phyloP scores from a whole-genome alignment of 1,139 yeast species.

The Lodderomyces elongisporus region DNA sequence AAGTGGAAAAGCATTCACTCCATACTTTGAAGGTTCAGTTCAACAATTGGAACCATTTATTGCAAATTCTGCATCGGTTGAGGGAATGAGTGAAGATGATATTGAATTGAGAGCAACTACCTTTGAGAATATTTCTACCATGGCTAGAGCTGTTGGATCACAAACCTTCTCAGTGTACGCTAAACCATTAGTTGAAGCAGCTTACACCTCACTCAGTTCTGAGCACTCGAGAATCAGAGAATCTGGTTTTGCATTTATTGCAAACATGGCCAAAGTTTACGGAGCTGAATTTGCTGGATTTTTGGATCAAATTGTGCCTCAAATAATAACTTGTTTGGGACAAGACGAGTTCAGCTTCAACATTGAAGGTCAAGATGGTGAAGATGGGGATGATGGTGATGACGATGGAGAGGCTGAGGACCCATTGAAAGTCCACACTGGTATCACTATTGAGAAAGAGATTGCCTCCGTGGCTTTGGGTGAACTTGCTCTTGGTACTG shows the following conservation, averaged over 20 bases:
- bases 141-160: conserved; percentile 96
- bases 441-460: conserved; percentile 94
- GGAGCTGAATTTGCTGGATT: conserved; percentile 86
- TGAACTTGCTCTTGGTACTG: conserved; percentile 84
- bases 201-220: conserved; percentile 72
- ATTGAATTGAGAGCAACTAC: conserved; percentile 86
- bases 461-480: conserved; percentile 92
- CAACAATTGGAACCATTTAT: conserved; percentile 78
- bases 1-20: conserved; percentile 80
- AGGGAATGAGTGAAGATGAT: conserved; percentile 73
- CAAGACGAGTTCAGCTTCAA: conserved; percentile 72
- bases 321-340: conserved; percentile 74
- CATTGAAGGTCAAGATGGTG: conserved; percentile 35
- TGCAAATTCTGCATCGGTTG: conserved; percentile 53
- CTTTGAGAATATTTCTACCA: conserved; percentile 87
- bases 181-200: conserved; percentile 83
- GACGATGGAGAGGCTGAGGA: conserved; percentile 48
- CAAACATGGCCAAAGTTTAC: conserved; percentile 92
- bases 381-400: conserved; percentile 44
- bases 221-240: conserved; percentile 86
- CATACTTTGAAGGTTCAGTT: conserved; percentile 79
- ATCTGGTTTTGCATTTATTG: conserved; percentile 90
- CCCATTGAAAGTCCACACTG: conserved; percentile 76
- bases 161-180: conserved; percentile 83
- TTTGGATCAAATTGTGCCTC: conserved; percentile 77